Conservation (phyloP, 805 yeast genomes). For the Pichia kluyveri region DNA sequence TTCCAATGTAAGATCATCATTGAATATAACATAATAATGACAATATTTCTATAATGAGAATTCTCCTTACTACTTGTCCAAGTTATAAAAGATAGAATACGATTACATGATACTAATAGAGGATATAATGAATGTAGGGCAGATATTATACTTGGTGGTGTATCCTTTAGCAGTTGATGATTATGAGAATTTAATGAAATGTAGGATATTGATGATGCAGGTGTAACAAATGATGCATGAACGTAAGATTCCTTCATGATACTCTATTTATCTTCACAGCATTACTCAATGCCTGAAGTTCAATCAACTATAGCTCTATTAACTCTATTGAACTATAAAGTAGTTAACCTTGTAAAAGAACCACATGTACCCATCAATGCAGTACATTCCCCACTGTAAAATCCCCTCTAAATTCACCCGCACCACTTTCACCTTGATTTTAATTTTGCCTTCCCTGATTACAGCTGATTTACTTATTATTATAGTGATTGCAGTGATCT, state of each 20-base stretch:
- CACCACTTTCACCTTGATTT: no score
- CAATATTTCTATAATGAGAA: slow-evolving; percentile 33
- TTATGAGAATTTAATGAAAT: not conserved
- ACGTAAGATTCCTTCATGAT: not conserved
- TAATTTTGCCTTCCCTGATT: no score
- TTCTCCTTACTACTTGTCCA: slow-evolving; percentile 42
- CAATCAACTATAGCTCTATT: no score
- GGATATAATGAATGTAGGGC: slow-evolving; percentile 42
- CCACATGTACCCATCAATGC: no score
- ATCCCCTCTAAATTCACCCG: no score
- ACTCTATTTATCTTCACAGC: no score
- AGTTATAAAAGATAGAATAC: slow-evolving; percentile 35
- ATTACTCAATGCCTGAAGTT: no score
- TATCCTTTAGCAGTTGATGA: slow-evolving; percentile 11
- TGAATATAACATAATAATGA: slow-evolving; percentile 31
- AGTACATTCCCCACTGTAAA: no score
- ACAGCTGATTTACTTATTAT: no score
- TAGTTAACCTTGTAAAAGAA: no score
- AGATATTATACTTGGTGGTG: slow-evolving; percentile 36
- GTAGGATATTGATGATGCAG: not conserved
- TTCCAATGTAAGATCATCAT: slow-evolving; percentile 37
- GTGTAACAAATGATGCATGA: slow-evolving; percentile 13
- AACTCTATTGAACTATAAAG: no score
- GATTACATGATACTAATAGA: slow-evolving; percentile 35
- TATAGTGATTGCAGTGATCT: no score